Base-by-base conservation (phyloP, 768 basidiomycete genomes). In the Gloeostereum incarnatum region DNA sequence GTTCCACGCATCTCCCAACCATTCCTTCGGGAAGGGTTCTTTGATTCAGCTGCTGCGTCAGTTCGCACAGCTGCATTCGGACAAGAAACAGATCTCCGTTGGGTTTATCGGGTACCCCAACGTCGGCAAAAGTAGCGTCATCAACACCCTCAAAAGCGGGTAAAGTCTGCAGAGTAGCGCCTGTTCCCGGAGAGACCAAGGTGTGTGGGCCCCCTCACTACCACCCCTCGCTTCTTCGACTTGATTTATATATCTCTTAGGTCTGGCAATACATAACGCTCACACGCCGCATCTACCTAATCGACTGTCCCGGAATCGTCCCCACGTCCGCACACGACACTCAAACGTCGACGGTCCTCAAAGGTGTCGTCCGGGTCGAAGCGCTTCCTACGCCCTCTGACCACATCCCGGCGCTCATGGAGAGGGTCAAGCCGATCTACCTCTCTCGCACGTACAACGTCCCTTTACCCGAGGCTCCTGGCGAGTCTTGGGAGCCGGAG, bases 191-290 rank as follows among this genome's bases (percentile, higher is more conserved):
- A 48, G 96, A 99, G 69, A 99, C 96, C 31, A 99, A 98, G 65
- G 72, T 70, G 45, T 61, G 58, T 39, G 6, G 22, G 5, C 6
- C 8, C 14, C 31, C 36, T 19, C 9, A 11, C 13, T 27, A 14
- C 32, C 18, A 17, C 19, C 9, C 13, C 9, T 29, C 6, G 7
- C 4, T 19, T 18, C 36, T 32, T n/a, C 23, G 26, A 23, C 38
- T 29, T 31, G 27, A 11, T 17, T 24, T 31, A 14, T 43, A 19
- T 11, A 61, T 61, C 21, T 7, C 34, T 13, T 38, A 74, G 71
- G 93, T 98, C 48, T 99, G 96, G 96, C 94, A 99, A 72, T 99
- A 99, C 61, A 97, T 99, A 65, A 93, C 91, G 20, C 68, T 99
- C 29, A 99, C 93, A 43, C 78, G 84, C 45, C 76, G 87, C 38